Evolutionary conservation across 768 basidiomycete genomes (phyloP), one percentile per base, ranked within the genome.

Genomic region (Collybia sp.): DNA sequence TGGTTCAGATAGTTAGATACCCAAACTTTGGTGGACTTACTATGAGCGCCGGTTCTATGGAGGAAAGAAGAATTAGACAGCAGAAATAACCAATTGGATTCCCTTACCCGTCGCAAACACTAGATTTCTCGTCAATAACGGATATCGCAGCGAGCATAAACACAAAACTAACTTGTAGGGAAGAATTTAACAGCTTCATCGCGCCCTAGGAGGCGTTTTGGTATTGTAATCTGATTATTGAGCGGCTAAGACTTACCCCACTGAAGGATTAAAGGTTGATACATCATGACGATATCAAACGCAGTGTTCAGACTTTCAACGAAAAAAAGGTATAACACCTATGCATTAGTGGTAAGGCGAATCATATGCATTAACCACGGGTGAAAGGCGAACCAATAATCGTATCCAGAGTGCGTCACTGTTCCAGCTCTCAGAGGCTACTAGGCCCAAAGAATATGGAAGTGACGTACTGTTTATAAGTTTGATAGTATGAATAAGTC

Each of bases 181-280:
- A 37, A 37, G 19, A 47, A 56, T 6, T 43, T 56, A 8, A 53
- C 53, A 1, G 63, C 58, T 18, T 47, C 54, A 19, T 50, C 45
- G n/a, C 45, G 39, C 25, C 55, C 63, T 54, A 9, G 46, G 50
- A 54, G 30, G 30, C 19, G 2, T 20, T 25, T 10, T 5, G 15
- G 12, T 46, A 32, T 45, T 12, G 33, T n/a, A 18, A 35, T 17
- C 19, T 32, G 9, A 18, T 11, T 13, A n/a, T n/a, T 9, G 31
- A 12, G 12, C n/a, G 31, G 17, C 17, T 19, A 18, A 1, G n/a
- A 50, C 55, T 12, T 32, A 67, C 71, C 71, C 46, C 58, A 69
- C 15, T 63, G 56, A 10, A 68, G 53, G 19, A 72, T 60, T 11
- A 72, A 51, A 16, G 69, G 71, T 47, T 72, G 63, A 46, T 68